Conservation (phyloP, 306 rosid genomes). For the Lathyrus oleraceus region DNA sequence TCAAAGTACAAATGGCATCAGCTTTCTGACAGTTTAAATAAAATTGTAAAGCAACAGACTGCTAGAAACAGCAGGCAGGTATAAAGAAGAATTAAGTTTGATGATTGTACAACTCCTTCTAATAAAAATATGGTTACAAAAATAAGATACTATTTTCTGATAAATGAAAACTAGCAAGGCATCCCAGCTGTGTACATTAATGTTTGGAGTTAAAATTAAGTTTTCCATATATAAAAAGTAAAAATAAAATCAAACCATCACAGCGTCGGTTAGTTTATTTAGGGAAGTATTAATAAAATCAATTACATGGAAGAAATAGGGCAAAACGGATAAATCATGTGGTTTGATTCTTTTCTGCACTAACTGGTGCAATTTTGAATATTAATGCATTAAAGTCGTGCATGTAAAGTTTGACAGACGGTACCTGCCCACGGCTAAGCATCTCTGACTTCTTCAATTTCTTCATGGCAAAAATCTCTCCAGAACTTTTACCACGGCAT, state of each 20-base stretch:
- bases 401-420: constrained; percentile 10
- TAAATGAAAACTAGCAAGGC: constrained; percentile 27
- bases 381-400: background rate
- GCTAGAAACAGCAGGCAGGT: constrained; percentile 24
- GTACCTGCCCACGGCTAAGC: constrained; percentile 99
- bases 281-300: constrained; percentile 25
- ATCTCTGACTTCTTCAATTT: constrained; percentile 95
- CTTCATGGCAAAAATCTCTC: constrained; percentile 95
- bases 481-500: constrained; percentile 79
- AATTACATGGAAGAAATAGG: constrained; percentile 19
- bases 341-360: background rate
- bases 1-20: constrained; percentile 11
- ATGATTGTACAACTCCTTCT: constrained; percentile 5
- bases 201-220: constrained; percentile 6
- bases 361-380: constrained; percentile 7
- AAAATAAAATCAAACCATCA: background rate
- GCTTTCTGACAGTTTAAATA: constrained; percentile 3
- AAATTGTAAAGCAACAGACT: constrained; percentile 8
- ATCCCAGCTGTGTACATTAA: constrained; percentile 25
- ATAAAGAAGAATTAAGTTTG: constrained; percentile 18
- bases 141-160: constrained; percentile 18
- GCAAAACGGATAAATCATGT: constrained; percentile 4
- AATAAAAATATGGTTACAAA: background rate
- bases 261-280: constrained; percentile 1
- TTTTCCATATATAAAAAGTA: constrained; percentile 19